Evolutionary conservation across 148 eudicot species (phyloP).

Genomic region (Polygonum aviculare): DNA sequence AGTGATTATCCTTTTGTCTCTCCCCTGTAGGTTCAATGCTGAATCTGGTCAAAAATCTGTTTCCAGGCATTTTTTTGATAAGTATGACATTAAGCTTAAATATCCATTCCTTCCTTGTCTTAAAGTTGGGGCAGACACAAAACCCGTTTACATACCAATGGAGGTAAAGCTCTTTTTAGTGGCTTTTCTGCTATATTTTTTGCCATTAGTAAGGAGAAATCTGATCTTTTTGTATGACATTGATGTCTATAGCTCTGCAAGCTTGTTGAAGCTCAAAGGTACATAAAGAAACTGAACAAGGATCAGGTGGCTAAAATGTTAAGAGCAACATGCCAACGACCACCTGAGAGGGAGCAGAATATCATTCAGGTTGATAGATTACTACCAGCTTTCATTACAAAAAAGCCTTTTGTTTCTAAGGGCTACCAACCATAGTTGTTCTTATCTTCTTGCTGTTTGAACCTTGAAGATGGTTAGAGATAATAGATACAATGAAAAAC

Average conservation of each 20-base stretch:
- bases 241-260: constrained; percentile 34
- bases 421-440: neutral
- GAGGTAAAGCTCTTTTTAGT: constrained; percentile 42
- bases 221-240: neutral
- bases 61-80: constrained; percentile 38
- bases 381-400: neutral
- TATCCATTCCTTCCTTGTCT: constrained; percentile 52
- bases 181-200: neutral
- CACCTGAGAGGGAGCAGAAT: constrained; percentile 41
- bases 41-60: constrained; percentile 30
- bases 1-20: neutral
- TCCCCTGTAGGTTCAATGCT: constrained; percentile 2
- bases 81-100: constrained; percentile 29
- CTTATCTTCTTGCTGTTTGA: constrained; percentile 5
- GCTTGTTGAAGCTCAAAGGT: constrained; percentile 55
- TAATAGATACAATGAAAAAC: constrained; percentile 33
- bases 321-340: constrained; percentile 81
- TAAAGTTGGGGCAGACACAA: constrained; percentile 49
- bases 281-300: constrained; percentile 50
- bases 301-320: constrained; percentile 59
- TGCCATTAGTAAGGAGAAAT: neutral
- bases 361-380: constrained; percentile 30
- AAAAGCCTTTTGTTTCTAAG: neutral
- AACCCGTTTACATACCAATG: constrained; percentile 60
- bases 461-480: constrained; percentile 36